Evolutionary conservation across 2,329 filamentous ascomycete genomes (phyloP).

Genomic region (Periconia sp.): DNA sequence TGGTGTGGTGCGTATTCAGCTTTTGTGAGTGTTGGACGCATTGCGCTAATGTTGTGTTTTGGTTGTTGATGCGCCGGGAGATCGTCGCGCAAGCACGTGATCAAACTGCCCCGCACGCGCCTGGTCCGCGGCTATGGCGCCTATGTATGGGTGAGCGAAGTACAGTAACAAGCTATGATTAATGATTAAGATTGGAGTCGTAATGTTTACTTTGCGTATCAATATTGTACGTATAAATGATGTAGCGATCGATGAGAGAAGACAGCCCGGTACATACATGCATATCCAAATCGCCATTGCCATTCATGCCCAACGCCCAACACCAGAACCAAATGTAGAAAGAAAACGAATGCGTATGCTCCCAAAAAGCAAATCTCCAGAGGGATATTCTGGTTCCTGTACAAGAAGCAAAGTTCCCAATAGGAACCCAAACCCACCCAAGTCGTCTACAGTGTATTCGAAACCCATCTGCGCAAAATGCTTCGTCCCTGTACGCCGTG

Average conservation of each 20-base stretch:
- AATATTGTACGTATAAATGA: too few species aligned
- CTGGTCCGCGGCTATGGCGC: not conserved
- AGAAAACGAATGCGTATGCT: too few species aligned
- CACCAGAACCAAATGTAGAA: too few species aligned
- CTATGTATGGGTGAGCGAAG: not conserved
- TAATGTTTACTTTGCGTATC: too few species aligned
- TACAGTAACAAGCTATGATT: not conserved
- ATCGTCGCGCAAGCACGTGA: constrained; percentile 15
- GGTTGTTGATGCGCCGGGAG: constrained; percentile 15
- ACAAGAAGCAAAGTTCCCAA: too few species aligned
- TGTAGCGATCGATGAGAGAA: too few species aligned
- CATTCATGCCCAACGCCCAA: too few species aligned
- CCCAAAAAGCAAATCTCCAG: too few species aligned
- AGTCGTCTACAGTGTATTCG: not conserved
- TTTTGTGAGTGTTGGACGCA: constrained; percentile 2
- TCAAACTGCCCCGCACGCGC: constrained; percentile 1
- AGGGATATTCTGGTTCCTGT: too few species aligned
- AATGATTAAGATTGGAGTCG: not conserved
- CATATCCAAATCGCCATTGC: too few species aligned
- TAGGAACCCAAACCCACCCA: not conserved
- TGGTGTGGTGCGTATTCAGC: too few species aligned
- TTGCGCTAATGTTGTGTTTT: constrained; percentile 10
- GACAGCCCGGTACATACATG: too few species aligned
- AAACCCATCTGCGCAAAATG: not conserved
- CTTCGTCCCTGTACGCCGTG: constrained; percentile 1